Conservation (phyloP, 2,329 filamentous ascomycete genomes). For the Apiospora rasikravindrae region DNA sequence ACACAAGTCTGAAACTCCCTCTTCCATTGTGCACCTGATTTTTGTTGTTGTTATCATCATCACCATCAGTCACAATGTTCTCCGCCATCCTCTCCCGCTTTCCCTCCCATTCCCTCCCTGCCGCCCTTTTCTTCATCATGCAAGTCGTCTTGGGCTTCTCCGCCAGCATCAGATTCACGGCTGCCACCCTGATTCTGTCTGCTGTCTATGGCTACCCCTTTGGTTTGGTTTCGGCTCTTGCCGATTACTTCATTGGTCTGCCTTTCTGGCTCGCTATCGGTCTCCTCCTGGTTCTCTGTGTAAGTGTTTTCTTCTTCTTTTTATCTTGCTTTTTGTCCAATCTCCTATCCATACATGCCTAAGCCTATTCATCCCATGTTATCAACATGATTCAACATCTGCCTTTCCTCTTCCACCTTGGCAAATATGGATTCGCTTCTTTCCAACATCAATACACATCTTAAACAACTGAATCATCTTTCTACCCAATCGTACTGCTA, state of each 20-base stretch:
- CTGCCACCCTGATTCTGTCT: neutral
- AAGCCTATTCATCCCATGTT: neutral
- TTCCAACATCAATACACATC: neutral
- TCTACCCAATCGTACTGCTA: neutral
- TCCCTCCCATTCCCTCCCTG: neutral
- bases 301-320: neutral
- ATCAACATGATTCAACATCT: neutral
- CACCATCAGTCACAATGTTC: constrained; percentile 8
- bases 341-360: neutral
- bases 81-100: neutral
- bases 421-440: neutral
- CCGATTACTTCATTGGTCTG: neutral
- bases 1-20: neutral
- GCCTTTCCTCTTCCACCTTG: neutral
- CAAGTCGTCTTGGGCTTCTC: neutral
- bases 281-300: neutral
- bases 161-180: neutral
- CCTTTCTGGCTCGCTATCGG: neutral
- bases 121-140: too few relatives aligned
- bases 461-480: neutral
- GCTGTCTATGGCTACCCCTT: neutral
- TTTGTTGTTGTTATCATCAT: constrained; percentile 7
- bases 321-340: neutral
- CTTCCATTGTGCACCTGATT: constrained; percentile 13
- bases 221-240: neutral